Base-by-base conservation (phyloP, 2,329 filamentous ascomycete genomes). In the Didymella keratinophila region DNA sequence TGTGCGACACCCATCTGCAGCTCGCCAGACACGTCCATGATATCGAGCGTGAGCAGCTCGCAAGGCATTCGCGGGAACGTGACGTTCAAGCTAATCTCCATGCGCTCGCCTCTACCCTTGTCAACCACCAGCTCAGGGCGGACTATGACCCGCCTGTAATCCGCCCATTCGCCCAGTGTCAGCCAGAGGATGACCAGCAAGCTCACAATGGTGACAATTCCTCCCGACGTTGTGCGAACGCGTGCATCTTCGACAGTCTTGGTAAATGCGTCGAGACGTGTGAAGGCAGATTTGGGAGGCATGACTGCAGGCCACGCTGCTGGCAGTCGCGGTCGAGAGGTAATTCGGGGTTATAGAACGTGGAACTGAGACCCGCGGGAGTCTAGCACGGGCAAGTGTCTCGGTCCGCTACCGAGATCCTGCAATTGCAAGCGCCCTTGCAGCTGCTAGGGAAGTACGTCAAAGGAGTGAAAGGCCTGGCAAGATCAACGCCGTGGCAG, bases 201-300 rank as follows among this genome's bases (percentile, higher is more conserved):
- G 60, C 93, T 97, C 66, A 89, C 85, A 70, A 99, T 93, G 55
- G 95, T 99, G 71, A 99, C 92, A 69, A 99, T 87, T 67, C 95
- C 95, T 66, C 95, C 95, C 2, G 93, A 97, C 7, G 93, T 97
- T 30, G 95, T 99, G 71, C 96, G 90, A 76, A 99, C 88, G 71
- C 95, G 88, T 67, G 96, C 95, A 87, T 99, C 95, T 78, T 99
- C 95, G 69, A 99, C 95, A 12, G 95, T 99, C 81, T 99, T 99
- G 50, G 94, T 97, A 78, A 99, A 99, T 84, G 95, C 95, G 80
- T 99, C 95, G 65, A 99, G 91, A 86, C 90, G 89, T 60, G 91
- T 97, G 77, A 99, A 97, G 78, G 95, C 89, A 69, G 92, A 96
- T 83, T 96, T 97, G 73, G 89, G 81, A 66, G 93, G 84, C 95